Conservation (phyloP, 768 basidiomycete species). For the Trametes cubensis region DNA sequence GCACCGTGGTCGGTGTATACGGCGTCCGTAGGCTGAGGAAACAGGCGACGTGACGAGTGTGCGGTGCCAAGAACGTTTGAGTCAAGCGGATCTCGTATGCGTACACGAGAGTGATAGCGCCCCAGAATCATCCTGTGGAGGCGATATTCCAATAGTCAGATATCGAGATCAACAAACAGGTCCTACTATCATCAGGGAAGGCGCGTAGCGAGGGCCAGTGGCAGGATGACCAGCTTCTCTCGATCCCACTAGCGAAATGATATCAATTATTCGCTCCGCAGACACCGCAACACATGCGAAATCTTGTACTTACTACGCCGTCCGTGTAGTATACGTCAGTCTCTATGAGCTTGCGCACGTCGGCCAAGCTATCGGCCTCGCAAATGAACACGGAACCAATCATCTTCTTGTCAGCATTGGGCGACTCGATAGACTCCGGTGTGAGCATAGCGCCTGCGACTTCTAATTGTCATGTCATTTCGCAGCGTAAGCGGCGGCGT, state of each 20-base stretch:
- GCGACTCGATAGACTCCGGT: slow-evolving; percentile 55
- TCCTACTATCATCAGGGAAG: not conserved
- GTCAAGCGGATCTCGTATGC: too few species aligned
- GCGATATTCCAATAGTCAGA: too few species aligned
- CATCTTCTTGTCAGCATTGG: slow-evolving; percentile 54
- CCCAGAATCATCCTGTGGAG: too few species aligned
- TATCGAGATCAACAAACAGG: too few species aligned
- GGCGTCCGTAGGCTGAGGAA: too few species aligned
- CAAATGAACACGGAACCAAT: slow-evolving; percentile 61
- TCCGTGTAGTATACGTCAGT: slow-evolving; percentile 46
- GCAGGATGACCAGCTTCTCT: slow-evolving; percentile 53
- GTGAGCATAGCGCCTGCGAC: slow-evolving; percentile 61
- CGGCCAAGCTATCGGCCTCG: slow-evolving; percentile 56
- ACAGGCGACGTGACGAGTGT: too few species aligned
- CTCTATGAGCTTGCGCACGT: slow-evolving; percentile 43
- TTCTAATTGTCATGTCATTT: slow-evolving; percentile 47
- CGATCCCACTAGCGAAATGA: slow-evolving; percentile 53
- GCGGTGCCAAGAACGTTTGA: too few species aligned
- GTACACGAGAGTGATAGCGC: too few species aligned
- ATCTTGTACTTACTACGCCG: slow-evolving; percentile 42
- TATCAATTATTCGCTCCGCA: not conserved
- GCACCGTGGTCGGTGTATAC: too few species aligned
- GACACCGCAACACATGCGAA: not conserved
- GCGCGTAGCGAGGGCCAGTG: slow-evolving; percentile 45
- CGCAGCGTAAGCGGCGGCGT: not conserved